Base-by-base conservation (phyloP, 1,139 yeast species). In the Lodderomyces elongisporus region DNA sequence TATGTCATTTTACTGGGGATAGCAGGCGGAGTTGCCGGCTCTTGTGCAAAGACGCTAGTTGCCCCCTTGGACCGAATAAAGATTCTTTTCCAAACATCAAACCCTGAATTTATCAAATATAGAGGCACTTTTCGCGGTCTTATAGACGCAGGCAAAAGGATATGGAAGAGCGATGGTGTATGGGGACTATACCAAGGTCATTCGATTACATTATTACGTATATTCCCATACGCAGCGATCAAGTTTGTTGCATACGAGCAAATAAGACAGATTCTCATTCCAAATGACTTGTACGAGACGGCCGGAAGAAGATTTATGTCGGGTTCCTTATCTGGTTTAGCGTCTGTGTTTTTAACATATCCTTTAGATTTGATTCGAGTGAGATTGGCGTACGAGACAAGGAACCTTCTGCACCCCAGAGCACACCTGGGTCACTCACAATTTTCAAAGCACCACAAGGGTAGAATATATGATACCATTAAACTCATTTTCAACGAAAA, bases 181-280 rank as follows among this genome's bases (percentile, higher is more conserved):
- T 44, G 63, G 30, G 98, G 98, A 1, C 73, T 91, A 37, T 91
- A 79, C 55, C 96, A 89, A 50, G 99, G 99, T 25, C 98, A 91
- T 56, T 84, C 95, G 2, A 96, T 94, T 1, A 91, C 98, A 0
- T 63, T 91, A 33, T 57, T 89, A 28, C 69, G 99, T 41, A 87
- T 91, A 6, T 91, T 91, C 58, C 99, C 99, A 1, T 91, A 91
- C 55, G 97, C 98, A 3, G 95, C 96, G 12, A 85, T 91, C 51
- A 93, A 91, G 55, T 91, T 91, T 56, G 96, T 93, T n/a, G 89
- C 95, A 4, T 91, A 91, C 58, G 99, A 91, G 60, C 98, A 91
- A 56, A 77, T 89, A 34, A 62, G 99, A 41, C 70, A 85, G 10
- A 39, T 85, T 1, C 57, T 93, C 40, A 93, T 91, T 33, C 96